Evolutionary conservation across 2,329 filamentous ascomycete species (phyloP), one percentile per base, ranked within the genome.

Genomic region (Remersonia thermophila): DNA sequence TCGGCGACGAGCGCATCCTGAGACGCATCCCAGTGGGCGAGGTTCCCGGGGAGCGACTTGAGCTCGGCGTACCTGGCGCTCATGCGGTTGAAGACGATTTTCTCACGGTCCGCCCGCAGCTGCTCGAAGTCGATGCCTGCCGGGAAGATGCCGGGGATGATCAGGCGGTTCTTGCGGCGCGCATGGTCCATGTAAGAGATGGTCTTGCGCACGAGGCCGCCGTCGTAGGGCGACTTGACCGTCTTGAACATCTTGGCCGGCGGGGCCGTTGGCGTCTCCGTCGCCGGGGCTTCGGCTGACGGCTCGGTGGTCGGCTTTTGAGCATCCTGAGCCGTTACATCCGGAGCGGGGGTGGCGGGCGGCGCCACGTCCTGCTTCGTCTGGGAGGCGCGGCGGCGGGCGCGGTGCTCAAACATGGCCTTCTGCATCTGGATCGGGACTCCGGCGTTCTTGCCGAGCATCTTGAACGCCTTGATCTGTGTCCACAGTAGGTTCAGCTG

Each of bases 381-480:
- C n/a, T 60, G 59, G 11, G 73, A 65, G 17, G 77, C 65, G 36
- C 71, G 63, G 48, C 80, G 74, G 47, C 78, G 77, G 47, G 79
- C 72, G 33, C 80, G 75, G 39, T 81, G 77, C 30, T 80, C 70
- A 54, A 87, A 93, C 27, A 96, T 77, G 33, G 82, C 76, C 52
- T 89, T 82, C 55, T 93, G 85, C 45, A 94, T 72, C 43, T 75
- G 71, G 20, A 73, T 60, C 1, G 89, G 85, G 3, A 96, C 75
- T 1, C 86, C 80, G 11, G 81, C 69, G 48, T 94, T 94, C 58
- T 91, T 93, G 4, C 83, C 80, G 3, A 98, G 67, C 47, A 86
- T 71, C 59, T 93, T 93, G 61, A 95, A 96, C 0, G 89, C 87
- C 49, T 80, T 71, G 34, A 96, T 94, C 56, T 98, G 91, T 46